Evolutionary conservation across 2,329 filamentous ascomycete species (phyloP).

Genomic region (Talaromyces rugulosus): DNA sequence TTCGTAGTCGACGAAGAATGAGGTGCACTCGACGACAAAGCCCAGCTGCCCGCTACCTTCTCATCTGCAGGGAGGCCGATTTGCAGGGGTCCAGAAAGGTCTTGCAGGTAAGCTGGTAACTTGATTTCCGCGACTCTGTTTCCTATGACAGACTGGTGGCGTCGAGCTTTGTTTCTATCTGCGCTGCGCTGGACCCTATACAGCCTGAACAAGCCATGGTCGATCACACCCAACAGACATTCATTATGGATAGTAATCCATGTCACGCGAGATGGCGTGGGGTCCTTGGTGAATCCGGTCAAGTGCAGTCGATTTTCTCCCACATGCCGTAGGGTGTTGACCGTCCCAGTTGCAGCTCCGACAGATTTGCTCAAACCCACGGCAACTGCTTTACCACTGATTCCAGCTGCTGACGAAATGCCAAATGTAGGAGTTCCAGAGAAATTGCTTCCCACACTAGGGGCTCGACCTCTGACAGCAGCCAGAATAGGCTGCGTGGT

Average conservation of each 20-base stretch:
- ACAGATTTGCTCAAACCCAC: constrained; percentile 49
- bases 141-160: constrained; percentile 50
- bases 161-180: constrained; percentile 52
- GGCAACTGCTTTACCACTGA: constrained; percentile 45
- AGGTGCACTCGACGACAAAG: constrained; percentile 35
- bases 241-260: constrained; percentile 44
- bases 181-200: constrained; percentile 39
- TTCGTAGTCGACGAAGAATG: constrained; percentile 38
- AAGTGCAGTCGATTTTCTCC: constrained; percentile 48
- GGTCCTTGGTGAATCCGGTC: constrained; percentile 34
- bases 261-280: constrained; percentile 38
- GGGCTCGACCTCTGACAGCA: constrained; percentile 55
- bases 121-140: constrained; percentile 64
- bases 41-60: constrained; percentile 36
- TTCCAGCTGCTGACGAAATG: constrained; percentile 43
- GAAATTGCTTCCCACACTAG: constrained; percentile 43
- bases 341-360: constrained; percentile 45
- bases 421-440: constrained; percentile 41
- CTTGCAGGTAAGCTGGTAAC: constrained; percentile 60
- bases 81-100: constrained; percentile 53
- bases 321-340: constrained; percentile 44
- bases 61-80: constrained; percentile 50
- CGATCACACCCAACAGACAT: constrained; percentile 42
- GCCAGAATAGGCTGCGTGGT: constrained; percentile 60
- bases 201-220: constrained; percentile 42